Conservation (phyloP, 2,329 filamentous ascomycete species). For the Claviceps lovelessii region DNA sequence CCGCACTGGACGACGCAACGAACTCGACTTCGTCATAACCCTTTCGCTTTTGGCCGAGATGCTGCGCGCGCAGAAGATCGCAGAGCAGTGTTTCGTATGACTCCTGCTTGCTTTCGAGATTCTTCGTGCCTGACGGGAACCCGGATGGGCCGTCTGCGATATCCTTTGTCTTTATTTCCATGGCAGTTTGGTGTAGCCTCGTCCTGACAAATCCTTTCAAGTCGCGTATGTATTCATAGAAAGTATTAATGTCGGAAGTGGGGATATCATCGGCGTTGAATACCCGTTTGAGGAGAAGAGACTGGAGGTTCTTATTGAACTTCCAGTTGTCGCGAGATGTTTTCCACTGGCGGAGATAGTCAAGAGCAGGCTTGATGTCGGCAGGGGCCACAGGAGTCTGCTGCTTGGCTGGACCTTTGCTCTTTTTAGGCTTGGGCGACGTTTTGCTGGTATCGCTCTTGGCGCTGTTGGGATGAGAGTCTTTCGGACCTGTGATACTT, state of each 20-base stretch:
- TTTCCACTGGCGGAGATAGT: slow-evolving; percentile 67
- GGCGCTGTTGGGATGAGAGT: slow-evolving; percentile 1
- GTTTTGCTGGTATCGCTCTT: slow-evolving; percentile 7
- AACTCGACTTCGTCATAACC: slow-evolving; percentile 39
- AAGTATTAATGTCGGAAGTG: slow-evolving; percentile 48
- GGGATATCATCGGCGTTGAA: slow-evolving; percentile 62
- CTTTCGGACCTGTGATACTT: slow-evolving; percentile 9
- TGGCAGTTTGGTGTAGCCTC: slow-evolving; percentile 52
- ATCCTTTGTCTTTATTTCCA: slow-evolving; percentile 44
- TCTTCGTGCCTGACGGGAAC: slow-evolving; percentile 35
- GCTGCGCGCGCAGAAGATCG: slow-evolving; percentile 27
- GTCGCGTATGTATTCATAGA: slow-evolving; percentile 66
- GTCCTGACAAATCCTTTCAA: slow-evolving; percentile 62
- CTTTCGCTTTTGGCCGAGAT: slow-evolving; percentile 30
- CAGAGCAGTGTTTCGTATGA: slow-evolving; percentile 41
- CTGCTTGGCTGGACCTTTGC: slow-evolving; percentile 26
- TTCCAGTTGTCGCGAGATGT: slow-evolving; percentile 64
- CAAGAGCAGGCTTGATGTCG: slow-evolving; percentile 50
- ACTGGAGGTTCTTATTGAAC: slow-evolving; percentile 91
- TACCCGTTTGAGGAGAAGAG: slow-evolving; percentile 67
- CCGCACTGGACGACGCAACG: slow-evolving; percentile 33
- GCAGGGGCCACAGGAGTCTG: slow-evolving; percentile 21
- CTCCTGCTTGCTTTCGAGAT: slow-evolving; percentile 35
- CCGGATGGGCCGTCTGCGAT: slow-evolving; percentile 32
- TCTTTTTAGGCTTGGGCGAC: slow-evolving; percentile 19